Base-by-base conservation (phyloP, 2,329 filamentous ascomycete species). In the Sarocladium oryzae region DNA sequence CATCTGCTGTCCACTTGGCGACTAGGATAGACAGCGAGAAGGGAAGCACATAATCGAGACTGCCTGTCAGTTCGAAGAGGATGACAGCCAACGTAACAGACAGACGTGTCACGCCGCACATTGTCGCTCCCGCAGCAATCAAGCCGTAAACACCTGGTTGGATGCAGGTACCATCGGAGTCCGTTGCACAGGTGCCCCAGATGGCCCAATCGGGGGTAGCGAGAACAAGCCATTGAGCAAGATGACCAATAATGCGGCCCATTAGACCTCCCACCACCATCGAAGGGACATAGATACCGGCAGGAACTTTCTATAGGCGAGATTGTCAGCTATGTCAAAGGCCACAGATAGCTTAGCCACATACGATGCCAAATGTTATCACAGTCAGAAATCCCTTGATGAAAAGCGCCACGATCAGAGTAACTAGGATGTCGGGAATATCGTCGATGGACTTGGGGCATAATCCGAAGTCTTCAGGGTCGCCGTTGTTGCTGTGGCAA, bases 1-100 rank as follows among this genome's bases (percentile, higher is more conserved):
- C 91, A 68, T 97, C 93, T 0, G 93, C 91, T 0, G 90, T 96
- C 93, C 93, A 99, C 70, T 99, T 99, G n/a, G 92, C 85, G 24
- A 95, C 90, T 3, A 97, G 75, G 30, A 99, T 89, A 0, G 89
- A 86, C 8, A 99, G 73, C 0, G 91, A 96, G 66, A 97, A 97
- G 0, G 93, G 93, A 10, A 99, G 73, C 3, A 99, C 93, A 61
- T 97, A 95, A 65, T 97, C 89, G 46, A 97, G 75, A 64, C 89
- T 96, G 51, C 93, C 93, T 0, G 93, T 99, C 32, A 99, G 75
- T 66, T 99, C 93, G 59, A 99, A 97, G 1, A 97, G 74, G 54
- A 99, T 97, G 61, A 97, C 90, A 0, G 90, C 91, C 8, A 99
- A 75, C 0, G 93, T 97, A 20, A 99, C 89, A 0, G 91, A 96